Conservation (phyloP, 208 protist species). For the Leishmania gerbilli region DNA sequence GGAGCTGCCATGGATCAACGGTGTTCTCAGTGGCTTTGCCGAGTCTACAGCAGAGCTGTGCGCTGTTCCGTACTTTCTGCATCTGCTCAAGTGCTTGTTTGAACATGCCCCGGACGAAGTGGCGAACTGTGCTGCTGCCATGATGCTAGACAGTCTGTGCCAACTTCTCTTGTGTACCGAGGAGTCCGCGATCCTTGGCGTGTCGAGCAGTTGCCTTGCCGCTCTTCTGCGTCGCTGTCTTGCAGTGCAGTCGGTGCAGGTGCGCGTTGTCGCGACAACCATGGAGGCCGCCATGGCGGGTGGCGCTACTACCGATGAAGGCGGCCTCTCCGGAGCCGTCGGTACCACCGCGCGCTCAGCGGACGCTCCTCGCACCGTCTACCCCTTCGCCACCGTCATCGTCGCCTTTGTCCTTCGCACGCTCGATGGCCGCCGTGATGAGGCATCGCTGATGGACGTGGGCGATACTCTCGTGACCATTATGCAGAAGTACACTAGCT, state of each 20-base stretch:
- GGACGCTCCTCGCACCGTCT: constrained; percentile 18
- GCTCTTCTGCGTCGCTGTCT: constrained; percentile 53
- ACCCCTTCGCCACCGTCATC: constrained; percentile 51
- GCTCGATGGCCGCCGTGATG: constrained; percentile 28
- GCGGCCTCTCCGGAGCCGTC: neutral
- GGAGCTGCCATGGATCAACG: constrained; percentile 34
- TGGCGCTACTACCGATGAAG: neutral
- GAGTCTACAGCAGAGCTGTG: constrained; percentile 35
- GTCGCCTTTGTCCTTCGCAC: constrained; percentile 47
- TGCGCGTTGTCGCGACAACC: constrained; percentile 21
- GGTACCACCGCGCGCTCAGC: constrained; percentile 2
- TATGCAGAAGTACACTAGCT: constrained; percentile 36
- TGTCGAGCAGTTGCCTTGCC: constrained; percentile 47
- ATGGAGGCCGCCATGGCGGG: constrained; percentile 15
- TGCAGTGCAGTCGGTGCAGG: constrained; percentile 31
- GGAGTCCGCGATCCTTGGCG: constrained; percentile 55
- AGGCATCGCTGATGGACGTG: constrained; percentile 54
- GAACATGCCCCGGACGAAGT: constrained; percentile 22
- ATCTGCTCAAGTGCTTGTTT: constrained; percentile 27
- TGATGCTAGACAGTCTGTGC: constrained; percentile 44
- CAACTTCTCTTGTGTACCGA: constrained; percentile 51
- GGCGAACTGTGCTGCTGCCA: constrained; percentile 23
- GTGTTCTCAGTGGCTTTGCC: constrained; percentile 24
- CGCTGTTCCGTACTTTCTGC: constrained; percentile 30
- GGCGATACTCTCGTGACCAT: constrained; percentile 49